Percentiles rank a stretch among this genome's conserved stretches.
phyloP scores from a whole-genome alignment of 805 yeast genomes.

The Pichia californica region DNA sequence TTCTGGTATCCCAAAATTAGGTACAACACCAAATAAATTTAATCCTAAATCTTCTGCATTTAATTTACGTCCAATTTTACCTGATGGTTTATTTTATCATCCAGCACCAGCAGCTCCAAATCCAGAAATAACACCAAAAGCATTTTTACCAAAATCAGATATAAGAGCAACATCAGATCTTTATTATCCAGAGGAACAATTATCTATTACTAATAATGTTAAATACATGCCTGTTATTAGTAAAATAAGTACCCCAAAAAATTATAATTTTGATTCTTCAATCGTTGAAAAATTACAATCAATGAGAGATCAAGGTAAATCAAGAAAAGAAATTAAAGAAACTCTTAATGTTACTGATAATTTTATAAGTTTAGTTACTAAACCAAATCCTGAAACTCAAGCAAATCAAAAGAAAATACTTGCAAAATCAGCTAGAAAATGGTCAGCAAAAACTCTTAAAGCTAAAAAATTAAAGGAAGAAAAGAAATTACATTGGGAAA shows the following conservation, averaged over 20 bases:
- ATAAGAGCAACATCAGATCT: conserved; percentile 22
- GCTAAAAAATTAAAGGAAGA: conserved; percentile 22
- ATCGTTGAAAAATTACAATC: conserved; percentile 26
- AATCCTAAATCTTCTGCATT: conserved; percentile 32
- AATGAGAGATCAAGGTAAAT: conserved; percentile 25
- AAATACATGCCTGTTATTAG: conserved; percentile 28
- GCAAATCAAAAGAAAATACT: conserved; percentile 17
- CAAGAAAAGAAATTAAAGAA: conserved; percentile 27
- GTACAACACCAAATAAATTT: conserved; percentile 31
- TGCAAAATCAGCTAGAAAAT: conserved; percentile 19
- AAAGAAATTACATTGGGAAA: conserved; percentile 22
- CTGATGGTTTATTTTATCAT: conserved; percentile 30
- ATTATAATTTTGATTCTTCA: conserved; percentile 21
- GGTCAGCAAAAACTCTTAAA: conserved; percentile 20
- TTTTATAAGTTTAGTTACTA: conserved; percentile 28
- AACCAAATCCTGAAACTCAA: conserved; percentile 17
- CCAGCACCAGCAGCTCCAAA: conserved; percentile 32
- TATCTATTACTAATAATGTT: conserved; percentile 15
- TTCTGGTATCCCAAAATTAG: conserved; percentile 20
- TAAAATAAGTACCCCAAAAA: conserved; percentile 19
- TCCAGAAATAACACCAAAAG: conserved; percentile 30
- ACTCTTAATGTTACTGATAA: conserved; percentile 25
- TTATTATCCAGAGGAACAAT: conserved; percentile 24
- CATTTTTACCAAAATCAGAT: conserved; percentile 29
- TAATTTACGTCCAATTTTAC: conserved; percentile 29